A percentile compares a stretch with the other conserved stretches of the same genome.
Evolutionary conservation across 805 yeast genomes (phyloP).

Genomic region (Henningerozyma blattae): DNA sequence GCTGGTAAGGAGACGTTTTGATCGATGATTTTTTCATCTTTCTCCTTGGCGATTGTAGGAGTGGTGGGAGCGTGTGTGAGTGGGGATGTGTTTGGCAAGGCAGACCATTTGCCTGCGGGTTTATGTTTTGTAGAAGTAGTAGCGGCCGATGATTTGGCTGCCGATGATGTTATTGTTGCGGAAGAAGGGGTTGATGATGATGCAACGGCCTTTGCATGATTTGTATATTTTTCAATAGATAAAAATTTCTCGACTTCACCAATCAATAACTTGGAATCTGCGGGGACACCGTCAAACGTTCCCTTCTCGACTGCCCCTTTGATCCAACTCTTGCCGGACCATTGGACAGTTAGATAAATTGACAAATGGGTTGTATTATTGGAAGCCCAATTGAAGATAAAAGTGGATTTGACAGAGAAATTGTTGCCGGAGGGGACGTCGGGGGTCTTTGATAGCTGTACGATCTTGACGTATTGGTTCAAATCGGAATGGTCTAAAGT

Average conservation of each 20-base stretch:
- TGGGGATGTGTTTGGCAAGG: constrained; percentile 26
- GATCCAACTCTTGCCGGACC: constrained; percentile 73
- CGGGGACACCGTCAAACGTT: constrained; percentile 60
- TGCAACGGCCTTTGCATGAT: constrained; percentile 2
- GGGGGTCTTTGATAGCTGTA: constrained; percentile 55
- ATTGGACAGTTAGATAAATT: constrained; percentile 45
- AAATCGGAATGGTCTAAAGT: constrained; percentile 41
- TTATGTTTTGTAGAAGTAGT: neutral
- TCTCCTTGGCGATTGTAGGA: constrained; percentile 30
- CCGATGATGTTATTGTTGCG: too few species aligned
- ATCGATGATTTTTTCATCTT: constrained; percentile 40
- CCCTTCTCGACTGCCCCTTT: constrained; percentile 67
- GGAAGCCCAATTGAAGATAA: constrained; percentile 51
- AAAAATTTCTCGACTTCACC: constrained; percentile 32
- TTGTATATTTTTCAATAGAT: constrained; percentile 4
- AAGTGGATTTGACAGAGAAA: constrained; percentile 48
- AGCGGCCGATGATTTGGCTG: neutral
- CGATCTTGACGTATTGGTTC: constrained; percentile 34
- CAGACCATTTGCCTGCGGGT: constrained; percentile 5
- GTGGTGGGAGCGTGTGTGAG: constrained; percentile 34
- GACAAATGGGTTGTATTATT: constrained; percentile 40
- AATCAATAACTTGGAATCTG: constrained; percentile 38
- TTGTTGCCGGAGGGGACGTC: constrained; percentile 72
- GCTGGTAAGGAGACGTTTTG: constrained; percentile 41
- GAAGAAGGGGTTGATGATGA: neutral